Percentiles rank a stretch among this genome's conserved stretches.
Conservation (phyloP, 441 rosid genomes). For the Erysimum cheiri region DNA sequence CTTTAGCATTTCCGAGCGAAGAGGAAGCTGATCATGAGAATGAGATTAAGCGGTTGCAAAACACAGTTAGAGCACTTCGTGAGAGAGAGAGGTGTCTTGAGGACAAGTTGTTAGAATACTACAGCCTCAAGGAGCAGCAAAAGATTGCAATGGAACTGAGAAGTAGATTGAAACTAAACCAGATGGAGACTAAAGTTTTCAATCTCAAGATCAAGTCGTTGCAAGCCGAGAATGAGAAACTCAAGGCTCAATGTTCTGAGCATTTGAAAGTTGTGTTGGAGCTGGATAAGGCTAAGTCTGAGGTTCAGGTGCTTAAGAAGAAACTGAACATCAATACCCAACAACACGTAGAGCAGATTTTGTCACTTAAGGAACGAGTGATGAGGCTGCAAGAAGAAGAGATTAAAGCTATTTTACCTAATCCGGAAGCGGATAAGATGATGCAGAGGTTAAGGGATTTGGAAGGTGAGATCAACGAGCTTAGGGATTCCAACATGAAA, state of each 20-base stretch:
- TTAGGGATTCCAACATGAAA: slow-evolving; percentile 60
- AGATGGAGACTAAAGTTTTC: slow-evolving; percentile 75
- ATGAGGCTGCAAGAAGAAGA: slow-evolving; percentile 68
- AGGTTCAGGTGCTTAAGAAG: slow-evolving; percentile 66
- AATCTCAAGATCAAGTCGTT: slow-evolving; percentile 73
- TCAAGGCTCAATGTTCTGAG: slow-evolving; percentile 64
- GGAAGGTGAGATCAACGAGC: slow-evolving; percentile 69
- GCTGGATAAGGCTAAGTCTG: slow-evolving; percentile 65
- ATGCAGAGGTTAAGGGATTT: slow-evolving; percentile 63
- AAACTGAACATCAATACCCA: slow-evolving; percentile 69
- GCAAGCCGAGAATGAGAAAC: slow-evolving; percentile 64
- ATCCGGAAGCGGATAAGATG: slow-evolving; percentile 46
- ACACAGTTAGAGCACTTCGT: slow-evolving; percentile 58
- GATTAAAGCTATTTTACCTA: slow-evolving; percentile 43
- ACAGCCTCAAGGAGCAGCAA: slow-evolving; percentile 90
- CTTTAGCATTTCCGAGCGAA: slow-evolving; percentile 46
- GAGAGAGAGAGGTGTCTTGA: slow-evolving; percentile 83
- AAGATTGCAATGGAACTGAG: slow-evolving; percentile 71
- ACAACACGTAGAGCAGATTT: slow-evolving; percentile 71
- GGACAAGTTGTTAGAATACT: slow-evolving; percentile 75
- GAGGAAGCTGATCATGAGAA: slow-evolving; percentile 60
- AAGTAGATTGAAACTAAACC: slow-evolving; percentile 73
- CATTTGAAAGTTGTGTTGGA: slow-evolving; percentile 56
- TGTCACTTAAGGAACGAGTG: slow-evolving; percentile 68
- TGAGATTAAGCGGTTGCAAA: slow-evolving; percentile 65